Evolutionary conservation across 805 yeast genomes (phyloP).

Genomic region (Nakazawaea laoshanensis): DNA sequence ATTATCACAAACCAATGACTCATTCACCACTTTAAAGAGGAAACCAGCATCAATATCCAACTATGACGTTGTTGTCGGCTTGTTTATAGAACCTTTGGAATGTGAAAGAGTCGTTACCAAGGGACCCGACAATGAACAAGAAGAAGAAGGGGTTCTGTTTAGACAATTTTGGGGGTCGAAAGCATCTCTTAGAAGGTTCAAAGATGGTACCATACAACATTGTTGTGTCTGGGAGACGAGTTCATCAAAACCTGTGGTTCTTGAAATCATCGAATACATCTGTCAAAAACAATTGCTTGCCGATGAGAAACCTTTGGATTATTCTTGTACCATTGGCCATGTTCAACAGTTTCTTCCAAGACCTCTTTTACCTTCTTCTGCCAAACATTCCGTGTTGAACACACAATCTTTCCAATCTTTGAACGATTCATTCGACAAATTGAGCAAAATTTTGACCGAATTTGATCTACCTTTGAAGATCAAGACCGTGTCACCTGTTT

Average conservation of each 20-base stretch:
- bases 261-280: constrained; percentile 56
- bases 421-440: constrained; percentile 41
- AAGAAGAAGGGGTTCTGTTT: constrained; percentile 54
- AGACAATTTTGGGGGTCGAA: constrained; percentile 84
- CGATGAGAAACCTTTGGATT: constrained; percentile 23
- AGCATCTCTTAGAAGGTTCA: constrained; percentile 83
- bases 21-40: constrained; percentile 44
- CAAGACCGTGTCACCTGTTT: constrained; percentile 64
- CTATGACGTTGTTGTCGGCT: constrained; percentile 42
- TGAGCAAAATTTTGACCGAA: constrained; percentile 37
- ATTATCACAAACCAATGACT: constrained; percentile 11
- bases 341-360: constrained; percentile 48
- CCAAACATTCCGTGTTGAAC: constrained; percentile 38
- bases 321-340: constrained; percentile 29
- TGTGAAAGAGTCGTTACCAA: constrained; percentile 77
- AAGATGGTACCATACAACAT: constrained; percentile 84
- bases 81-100: constrained; percentile 61
- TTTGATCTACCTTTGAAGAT: constrained; percentile 60
- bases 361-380: constrained; percentile 51
- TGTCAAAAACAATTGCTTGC: constrained; percentile 53
- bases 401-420: constrained; percentile 30
- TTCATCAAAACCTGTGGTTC: constrained; percentile 51
- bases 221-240: constrained; percentile 79
- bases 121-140: constrained; percentile 68
- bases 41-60: constrained; percentile 32